Conservation (phyloP, 768 basidiomycete species). For the Lactarius psammicola region DNA sequence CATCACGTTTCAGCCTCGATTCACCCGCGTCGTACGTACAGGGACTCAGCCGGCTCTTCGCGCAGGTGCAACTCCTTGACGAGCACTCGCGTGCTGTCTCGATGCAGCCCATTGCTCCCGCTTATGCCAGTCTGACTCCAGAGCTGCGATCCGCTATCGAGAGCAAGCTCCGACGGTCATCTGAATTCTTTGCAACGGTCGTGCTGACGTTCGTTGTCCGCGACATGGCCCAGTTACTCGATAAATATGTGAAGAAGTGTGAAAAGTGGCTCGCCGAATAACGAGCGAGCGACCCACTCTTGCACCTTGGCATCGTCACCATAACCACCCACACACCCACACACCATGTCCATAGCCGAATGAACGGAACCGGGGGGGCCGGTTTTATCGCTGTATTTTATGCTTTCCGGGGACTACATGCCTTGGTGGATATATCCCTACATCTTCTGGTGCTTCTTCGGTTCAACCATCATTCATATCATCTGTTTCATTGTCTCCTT, state of each 20-base stretch:
- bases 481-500: conserved; percentile 13
- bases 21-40: conserved; percentile 84
- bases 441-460: conserved; percentile 33
- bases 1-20: conserved; percentile 58
- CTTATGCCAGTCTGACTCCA: conserved; percentile 67
- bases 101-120: conserved; percentile 62
- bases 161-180: conserved; percentile 71
- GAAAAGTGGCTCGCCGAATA: conserved; percentile 90
- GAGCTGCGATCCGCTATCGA: conserved; percentile 67
- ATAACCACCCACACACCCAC: neutral
- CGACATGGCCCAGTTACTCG: conserved; percentile 80
- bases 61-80: conserved; percentile 75
- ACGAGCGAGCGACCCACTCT: neutral
- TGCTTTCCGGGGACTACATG: conserved; percentile 35
- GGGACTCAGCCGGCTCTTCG: conserved; percentile 70
- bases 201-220: conserved; percentile 87
- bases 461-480: conserved; percentile 33
- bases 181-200: conserved; percentile 91
- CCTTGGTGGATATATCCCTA: conserved; percentile 30
- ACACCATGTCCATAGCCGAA: conserved; percentile 15
- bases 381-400: conserved; percentile 34
- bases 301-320: conserved; percentile 9
- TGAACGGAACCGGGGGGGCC: conserved; percentile 14
- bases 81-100: conserved; percentile 78
- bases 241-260: conserved; percentile 93